phyloP scores from a whole-genome alignment of 2,329 filamentous ascomycete genomes.

The Colletotrichum coccodes region DNA sequence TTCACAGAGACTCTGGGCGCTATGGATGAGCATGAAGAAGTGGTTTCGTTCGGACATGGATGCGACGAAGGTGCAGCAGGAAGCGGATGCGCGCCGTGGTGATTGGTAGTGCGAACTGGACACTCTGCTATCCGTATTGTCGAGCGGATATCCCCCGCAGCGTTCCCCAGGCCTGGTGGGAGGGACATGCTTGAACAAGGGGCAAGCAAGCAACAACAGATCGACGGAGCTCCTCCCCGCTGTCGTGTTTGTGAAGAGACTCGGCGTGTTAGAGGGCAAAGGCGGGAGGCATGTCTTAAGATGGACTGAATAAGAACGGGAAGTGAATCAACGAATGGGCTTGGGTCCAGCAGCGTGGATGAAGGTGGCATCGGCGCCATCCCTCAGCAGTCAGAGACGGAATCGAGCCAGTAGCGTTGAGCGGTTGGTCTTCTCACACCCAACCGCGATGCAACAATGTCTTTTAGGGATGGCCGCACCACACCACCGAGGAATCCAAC shows the following conservation, averaged over 20 bases:
- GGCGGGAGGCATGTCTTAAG: constrained; percentile 19
- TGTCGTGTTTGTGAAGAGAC: constrained; percentile 5
- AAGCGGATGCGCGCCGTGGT: not conserved
- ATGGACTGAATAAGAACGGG: constrained; percentile 22
- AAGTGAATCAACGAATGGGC: constrained; percentile 16
- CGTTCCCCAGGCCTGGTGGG: constrained; percentile 23
- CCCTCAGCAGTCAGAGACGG: constrained; percentile 3
- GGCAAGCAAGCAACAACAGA: constrained; percentile 16
- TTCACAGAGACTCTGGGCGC: not conserved
- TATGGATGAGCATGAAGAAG: constrained; percentile 10
- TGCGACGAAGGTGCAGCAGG: constrained; percentile 14
- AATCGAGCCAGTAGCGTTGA: constrained; percentile 19
- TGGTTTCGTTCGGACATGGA: constrained; percentile 28
- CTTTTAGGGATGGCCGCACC: constrained; percentile 19
- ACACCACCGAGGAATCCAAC: constrained; percentile 27
- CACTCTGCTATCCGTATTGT: not conserved
- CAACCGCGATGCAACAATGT: constrained; percentile 25
- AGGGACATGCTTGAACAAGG: constrained; percentile 17
- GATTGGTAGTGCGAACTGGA: constrained; percentile 4
- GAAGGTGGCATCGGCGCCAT: constrained; percentile 7
- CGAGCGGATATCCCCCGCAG: constrained; percentile 30
- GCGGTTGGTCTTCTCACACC: not conserved
- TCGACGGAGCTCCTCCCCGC: constrained; percentile 20
- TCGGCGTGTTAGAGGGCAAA: constrained; percentile 6
- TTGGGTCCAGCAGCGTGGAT: constrained; percentile 28